Conservation (phyloP, 805 yeast genomes). For the Pichia scutulata region DNA sequence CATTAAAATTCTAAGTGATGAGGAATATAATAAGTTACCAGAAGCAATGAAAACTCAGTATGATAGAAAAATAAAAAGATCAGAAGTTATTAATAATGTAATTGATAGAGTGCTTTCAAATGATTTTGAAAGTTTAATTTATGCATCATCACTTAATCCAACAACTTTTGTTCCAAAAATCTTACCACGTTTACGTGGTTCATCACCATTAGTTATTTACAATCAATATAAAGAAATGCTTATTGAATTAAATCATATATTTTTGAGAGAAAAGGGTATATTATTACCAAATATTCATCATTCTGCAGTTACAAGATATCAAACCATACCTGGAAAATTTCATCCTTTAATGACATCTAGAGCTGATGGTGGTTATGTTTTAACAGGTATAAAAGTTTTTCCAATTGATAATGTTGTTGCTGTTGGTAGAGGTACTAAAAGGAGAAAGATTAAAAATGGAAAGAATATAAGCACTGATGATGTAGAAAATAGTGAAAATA, state of each 20-base stretch:
- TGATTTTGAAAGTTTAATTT: slow-evolving; percentile 67
- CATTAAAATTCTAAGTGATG: slow-evolving; percentile 39
- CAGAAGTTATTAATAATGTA: slow-evolving; percentile 40
- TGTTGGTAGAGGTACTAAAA: slow-evolving; percentile 56
- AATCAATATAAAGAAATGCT: slow-evolving; percentile 74
- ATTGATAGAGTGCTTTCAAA: slow-evolving; percentile 43
- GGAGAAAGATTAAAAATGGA: slow-evolving; percentile 24
- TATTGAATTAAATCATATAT: slow-evolving; percentile 63
- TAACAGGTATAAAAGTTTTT: slow-evolving; percentile 70
- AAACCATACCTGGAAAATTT: slow-evolving; percentile 86
- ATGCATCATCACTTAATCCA: slow-evolving; percentile 66
- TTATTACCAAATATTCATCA: slow-evolving; percentile 80
- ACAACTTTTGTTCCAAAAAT: slow-evolving; percentile 56
- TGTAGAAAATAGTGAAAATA: background rate
- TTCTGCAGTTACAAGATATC: slow-evolving; percentile 77
- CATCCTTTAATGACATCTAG: slow-evolving; percentile 94
- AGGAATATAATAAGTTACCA: slow-evolving; percentile 47
- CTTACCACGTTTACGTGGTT: slow-evolving; percentile 65
- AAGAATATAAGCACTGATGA: slow-evolving; percentile 5
- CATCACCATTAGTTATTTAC: slow-evolving; percentile 80
- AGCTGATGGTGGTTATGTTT: slow-evolving; percentile 85
- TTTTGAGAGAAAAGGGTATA: slow-evolving; percentile 59
- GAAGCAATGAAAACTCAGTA: slow-evolving; percentile 59
- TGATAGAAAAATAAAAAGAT: slow-evolving; percentile 54
- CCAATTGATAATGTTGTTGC: slow-evolving; percentile 61